Percentiles rank a stretch among this genome's conserved stretches.
Conservation (phyloP, 2,329 filamentous ascomycete species). For the Pezicula neosporulosa region DNA sequence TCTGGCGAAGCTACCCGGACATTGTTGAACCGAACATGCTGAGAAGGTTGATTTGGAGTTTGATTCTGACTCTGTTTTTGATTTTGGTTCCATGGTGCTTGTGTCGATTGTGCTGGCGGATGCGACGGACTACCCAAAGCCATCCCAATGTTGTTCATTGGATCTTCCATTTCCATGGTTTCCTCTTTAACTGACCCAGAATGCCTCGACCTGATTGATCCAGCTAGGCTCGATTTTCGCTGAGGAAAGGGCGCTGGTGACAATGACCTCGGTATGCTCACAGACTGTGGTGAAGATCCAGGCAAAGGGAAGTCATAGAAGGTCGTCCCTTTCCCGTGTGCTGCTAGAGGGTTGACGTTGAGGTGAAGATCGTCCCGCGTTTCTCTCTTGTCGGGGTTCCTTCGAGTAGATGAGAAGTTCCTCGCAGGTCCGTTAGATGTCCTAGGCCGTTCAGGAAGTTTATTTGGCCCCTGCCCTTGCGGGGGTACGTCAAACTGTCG, state of each 20-base stretch:
- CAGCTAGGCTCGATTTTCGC: slow-evolving; percentile 10
- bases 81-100: no score
- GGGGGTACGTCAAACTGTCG: slow-evolving; percentile 16
- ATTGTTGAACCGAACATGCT: not conserved
- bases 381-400: slow-evolving; percentile 20
- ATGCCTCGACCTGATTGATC: slow-evolving; percentile 9
- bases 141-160: slow-evolving; percentile 56
- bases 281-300: slow-evolving; percentile 18
- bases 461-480: slow-evolving; percentile 9
- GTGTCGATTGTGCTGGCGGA: slow-evolving; percentile 17
- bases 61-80: no score
- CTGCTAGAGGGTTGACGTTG: slow-evolving; percentile 22
- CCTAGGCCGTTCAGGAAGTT: slow-evolving; percentile 23
- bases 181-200: slow-evolving; percentile 14
- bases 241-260: slow-evolving; percentile 7
- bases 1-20: slow-evolving; percentile 17
- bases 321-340: slow-evolving; percentile 21
- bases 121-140: slow-evolving; percentile 67
- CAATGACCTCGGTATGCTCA: slow-evolving; percentile 11
- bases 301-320: slow-evolving; percentile 25
- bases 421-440: slow-evolving; percentile 24
- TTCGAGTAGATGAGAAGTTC: slow-evolving; percentile 9
- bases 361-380: slow-evolving; percentile 28
- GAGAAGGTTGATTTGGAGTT: not conserved
- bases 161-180: slow-evolving; percentile 10